Percentiles rank a stretch among this genome's conserved stretches.
Evolutionary conservation across 139 green algal genomes (phyloP).

Genomic region (Chlorella vulgaris): DNA sequence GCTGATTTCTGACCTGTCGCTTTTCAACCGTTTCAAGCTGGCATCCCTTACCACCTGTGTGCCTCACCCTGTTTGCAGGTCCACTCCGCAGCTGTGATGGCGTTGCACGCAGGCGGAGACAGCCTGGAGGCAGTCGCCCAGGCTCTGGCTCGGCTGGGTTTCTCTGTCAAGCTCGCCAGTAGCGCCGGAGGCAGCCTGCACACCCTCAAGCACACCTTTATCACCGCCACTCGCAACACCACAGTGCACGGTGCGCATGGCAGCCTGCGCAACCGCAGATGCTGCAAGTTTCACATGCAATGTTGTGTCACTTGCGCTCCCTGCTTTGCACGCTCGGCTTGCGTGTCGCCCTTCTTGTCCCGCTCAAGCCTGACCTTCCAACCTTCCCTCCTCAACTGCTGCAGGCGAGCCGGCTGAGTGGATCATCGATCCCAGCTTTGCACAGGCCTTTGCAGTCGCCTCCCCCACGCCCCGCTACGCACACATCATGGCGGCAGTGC

Average conservation of each 20-base stretch:
- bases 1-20: not conserved
- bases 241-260: not conserved
- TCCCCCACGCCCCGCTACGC: not conserved
- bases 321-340: not conserved
- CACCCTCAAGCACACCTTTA: conserved; percentile 22
- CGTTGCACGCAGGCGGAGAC: not conserved
- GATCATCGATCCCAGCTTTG: conserved; percentile 35
- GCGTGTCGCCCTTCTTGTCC: not conserved
- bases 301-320: not conserved
- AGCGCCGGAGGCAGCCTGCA: conserved; percentile 13
- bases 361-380: too few relatives aligned
- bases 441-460: conserved; percentile 16
- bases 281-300: not conserved
- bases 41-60: not conserved
- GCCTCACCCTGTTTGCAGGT: conserved; percentile 12
- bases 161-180: not conserved
- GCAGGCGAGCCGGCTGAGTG: conserved; percentile 8
- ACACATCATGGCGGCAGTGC: conserved; percentile 13
- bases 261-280: not conserved
- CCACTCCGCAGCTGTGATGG: not conserved
- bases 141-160: conserved; percentile 18
- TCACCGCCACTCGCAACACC: conserved; percentile 13
- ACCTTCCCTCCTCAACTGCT: not conserved
- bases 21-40: too few relatives aligned
- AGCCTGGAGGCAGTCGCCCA: not conserved